Evolutionary conservation across 352 stramenopile species (phyloP), one percentile per base, ranked within the genome.

Genomic region (Phytophthora palmivora): DNA sequence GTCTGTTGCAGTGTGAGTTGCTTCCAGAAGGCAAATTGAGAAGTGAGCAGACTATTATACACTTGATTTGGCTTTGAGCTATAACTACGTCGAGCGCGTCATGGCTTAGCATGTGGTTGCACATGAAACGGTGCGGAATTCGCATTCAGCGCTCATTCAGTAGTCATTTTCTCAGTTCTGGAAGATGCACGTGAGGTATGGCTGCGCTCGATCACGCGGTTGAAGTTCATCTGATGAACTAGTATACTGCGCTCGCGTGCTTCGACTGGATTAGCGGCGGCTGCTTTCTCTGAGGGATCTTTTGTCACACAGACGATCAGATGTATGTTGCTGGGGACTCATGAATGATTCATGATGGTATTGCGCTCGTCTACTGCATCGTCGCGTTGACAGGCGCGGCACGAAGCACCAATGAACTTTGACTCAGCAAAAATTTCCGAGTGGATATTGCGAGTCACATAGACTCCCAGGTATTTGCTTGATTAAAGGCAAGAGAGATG

Each of bases 81-180:
- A 36, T 28, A 18, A 16, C 28, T 26, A 43, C 47, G 34, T 16
- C 24, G 2, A 36, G 18, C 22, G 19, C 47, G 33, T 36, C 47
- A 55, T 55, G 14, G 21, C 36, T 43, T 11, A 55, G 42, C 47
- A 54, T 44, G 19, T 44, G 30, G 16, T 28, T 43, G 28, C 38
- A 30, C 8, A 41, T 28, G 30, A 59, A 59, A 42, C 38, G 51
- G 24, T 41, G n/a, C 26, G 15, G 19, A 41, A 59, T 50, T 59
- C 51, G 39, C 51, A 59, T 59, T 59, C 51, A 59, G 7, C 36
- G 21, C 21, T 56, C 36, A 44, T 45, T 37, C 30, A 34, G 30
- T 32, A 54, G 33, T 32, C 46, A 44, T 7, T 51, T 12, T 12
- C 44, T 3, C 7, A 1, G 8, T 26, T 39, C 19, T 26, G 48